Conservation (phyloP, 1,284 basidiomycete species). For the Anthracocystis panici-leucophaei region DNA sequence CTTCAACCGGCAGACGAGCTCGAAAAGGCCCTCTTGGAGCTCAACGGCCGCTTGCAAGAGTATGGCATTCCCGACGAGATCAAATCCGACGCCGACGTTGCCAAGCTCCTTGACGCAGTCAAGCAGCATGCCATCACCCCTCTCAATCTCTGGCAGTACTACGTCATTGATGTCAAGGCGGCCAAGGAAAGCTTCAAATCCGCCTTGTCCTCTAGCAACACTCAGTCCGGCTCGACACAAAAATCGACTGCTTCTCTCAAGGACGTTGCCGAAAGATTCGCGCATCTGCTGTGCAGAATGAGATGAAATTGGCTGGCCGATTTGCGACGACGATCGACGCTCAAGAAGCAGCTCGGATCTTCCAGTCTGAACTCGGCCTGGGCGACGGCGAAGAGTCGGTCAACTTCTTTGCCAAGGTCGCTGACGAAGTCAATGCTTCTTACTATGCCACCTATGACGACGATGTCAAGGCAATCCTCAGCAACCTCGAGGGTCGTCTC, state of each 20-base stretch:
- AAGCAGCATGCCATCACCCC: slow-evolving; percentile 51
- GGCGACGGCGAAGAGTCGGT: slow-evolving; percentile 28
- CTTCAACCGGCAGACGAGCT: slow-evolving; percentile 64
- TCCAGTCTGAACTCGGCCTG: slow-evolving; percentile 31
- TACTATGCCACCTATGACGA: slow-evolving; percentile 60
- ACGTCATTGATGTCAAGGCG: slow-evolving; percentile 56
- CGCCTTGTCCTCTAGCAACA: slow-evolving; percentile 22
- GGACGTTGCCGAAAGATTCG: slow-evolving; percentile 34
- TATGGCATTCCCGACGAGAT: slow-evolving; percentile 52
- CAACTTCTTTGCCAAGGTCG: slow-evolving; percentile 41
- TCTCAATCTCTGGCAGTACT: slow-evolving; percentile 65
- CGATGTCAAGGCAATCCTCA: slow-evolving; percentile 57
- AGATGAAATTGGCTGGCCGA: slow-evolving; percentile 49
- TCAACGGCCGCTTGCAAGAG: slow-evolving; percentile 39
- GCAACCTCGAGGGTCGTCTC: slow-evolving; percentile 58
- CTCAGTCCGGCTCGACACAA: slow-evolving; percentile 11
- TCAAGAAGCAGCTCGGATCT: slow-evolving; percentile 32
- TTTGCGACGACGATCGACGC: slow-evolving; percentile 57
- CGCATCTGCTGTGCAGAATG: slow-evolving; percentile 49
- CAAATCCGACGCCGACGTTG: slow-evolving; percentile 49
- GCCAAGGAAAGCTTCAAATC: slow-evolving; percentile 39
- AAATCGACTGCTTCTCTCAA: slow-evolving; percentile 17
- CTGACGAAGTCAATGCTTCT: slow-evolving; percentile 56
- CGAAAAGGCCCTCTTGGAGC: slow-evolving; percentile 53
- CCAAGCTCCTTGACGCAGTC: slow-evolving; percentile 53